Evolutionary conservation across 345 rosid genomes (phyloP).

Genomic region (Syzygium aromaticum): DNA sequence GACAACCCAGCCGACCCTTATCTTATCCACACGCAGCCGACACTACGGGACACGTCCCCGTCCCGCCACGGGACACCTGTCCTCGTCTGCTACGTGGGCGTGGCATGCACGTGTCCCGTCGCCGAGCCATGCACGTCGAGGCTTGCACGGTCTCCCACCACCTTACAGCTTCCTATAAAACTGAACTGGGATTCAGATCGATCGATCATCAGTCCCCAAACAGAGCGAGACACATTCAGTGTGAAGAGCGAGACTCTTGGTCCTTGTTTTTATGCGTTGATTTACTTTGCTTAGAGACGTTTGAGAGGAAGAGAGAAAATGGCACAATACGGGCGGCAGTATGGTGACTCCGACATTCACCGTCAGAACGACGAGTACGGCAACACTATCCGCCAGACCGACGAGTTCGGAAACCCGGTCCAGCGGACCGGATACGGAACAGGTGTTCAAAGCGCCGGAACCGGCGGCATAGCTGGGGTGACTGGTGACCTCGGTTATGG

Average conservation of each 20-base stretch:
- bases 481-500: not conserved
- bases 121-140: not conserved
- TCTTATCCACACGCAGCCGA: slow-evolving; percentile 1
- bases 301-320: slow-evolving; percentile 6
- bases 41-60: not conserved
- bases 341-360: not conserved
- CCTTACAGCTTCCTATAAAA: not conserved
- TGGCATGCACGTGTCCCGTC: not conserved
- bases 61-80: not conserved
- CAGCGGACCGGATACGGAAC: slow-evolving; percentile 17
- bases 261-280: not conserved
- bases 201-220: not conserved
- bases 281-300: not conserved
- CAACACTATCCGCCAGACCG: slow-evolving; percentile 14
- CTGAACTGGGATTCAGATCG: not conserved
- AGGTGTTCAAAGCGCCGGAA: not conserved
- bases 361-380: slow-evolving; percentile 3
- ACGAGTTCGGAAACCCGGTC: slow-evolving; percentile 23
- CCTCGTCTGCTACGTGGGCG: not conserved
- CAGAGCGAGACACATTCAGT: not conserved
- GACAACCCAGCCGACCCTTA: not conserved
- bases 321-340: slow-evolving; percentile 12
- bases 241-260: not conserved
- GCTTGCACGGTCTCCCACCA: not conserved
- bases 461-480: not conserved